Evolutionary conservation across 257 asterid genomes (phyloP), one percentile per base, ranked within the genome.

Genomic region (Solanum clarkiae): DNA sequence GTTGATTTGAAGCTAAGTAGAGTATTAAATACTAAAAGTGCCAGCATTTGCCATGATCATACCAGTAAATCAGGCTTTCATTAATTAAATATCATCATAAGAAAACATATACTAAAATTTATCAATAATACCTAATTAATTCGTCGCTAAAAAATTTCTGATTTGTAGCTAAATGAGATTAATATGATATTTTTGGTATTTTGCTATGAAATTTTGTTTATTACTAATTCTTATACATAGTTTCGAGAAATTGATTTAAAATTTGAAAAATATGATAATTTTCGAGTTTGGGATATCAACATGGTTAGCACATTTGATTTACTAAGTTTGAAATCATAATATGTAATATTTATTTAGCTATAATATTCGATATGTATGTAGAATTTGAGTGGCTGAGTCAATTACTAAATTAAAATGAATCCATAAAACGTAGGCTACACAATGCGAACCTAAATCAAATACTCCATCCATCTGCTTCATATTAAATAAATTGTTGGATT

Each of bases 201-300:
- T n/a, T 1, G 15, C 15, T 59, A 59, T 10, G 0, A n/a, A 59
- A 4, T 10, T 59, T 59, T 59, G 5, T n/a, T 0, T 0, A 0
- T n/a, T 6, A 6, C 8, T n/a, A n/a, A 59, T 59, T 0, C 0
- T 0, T 9, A 59, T 59, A 10, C 0, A 10, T n/a, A 59, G 7
- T n/a, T 59, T 59, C 22, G 7, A 36, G 22, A 69, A 36, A 14
- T 8, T 10, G 0, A 40, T 69, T 0, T 2, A 17, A 5, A 40
- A 40, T 69, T 40, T 40, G 9, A 40, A 36, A 36, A 36, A 69
- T 5, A 69, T 40, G 3, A 69, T 36, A 11, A 62, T 62, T 62
- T 62, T 62, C 8, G 10, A 0, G 2, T 24, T 62, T 5, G 36
- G 1, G 15, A 49, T 36, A 36, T 36, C 42, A 36, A 36, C 6